phyloP scores from a whole-genome alignment of 768 basidiomycete species.

The Aureoboletus auriporus region DNA sequence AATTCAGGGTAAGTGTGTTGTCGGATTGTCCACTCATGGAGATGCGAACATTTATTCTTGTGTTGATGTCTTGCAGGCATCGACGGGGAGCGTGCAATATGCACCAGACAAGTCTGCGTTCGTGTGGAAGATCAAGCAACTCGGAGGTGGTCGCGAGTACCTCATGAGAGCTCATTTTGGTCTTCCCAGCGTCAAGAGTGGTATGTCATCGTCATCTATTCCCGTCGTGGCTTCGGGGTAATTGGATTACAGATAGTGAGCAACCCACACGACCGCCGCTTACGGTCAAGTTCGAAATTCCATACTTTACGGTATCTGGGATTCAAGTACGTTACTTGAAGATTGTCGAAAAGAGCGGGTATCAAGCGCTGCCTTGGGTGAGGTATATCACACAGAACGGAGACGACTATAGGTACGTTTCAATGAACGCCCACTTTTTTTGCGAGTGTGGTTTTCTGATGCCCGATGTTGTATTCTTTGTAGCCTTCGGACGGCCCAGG shows the following conservation, averaged over 20 bases:
- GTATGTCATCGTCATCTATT: slow-evolving; percentile 41
- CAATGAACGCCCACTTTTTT: background rate
- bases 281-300: slow-evolving; percentile 96
- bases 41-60: background rate
- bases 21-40: background rate
- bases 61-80: slow-evolving; percentile 53
- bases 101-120: slow-evolving; percentile 98
- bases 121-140: slow-evolving; percentile 99
- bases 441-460: background rate
- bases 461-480: background rate
- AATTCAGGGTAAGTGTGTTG: slow-evolving; percentile 69
- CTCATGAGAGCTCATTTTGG: slow-evolving; percentile 99
- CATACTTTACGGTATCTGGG: slow-evolving; percentile 96
- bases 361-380: slow-evolving; percentile 96
- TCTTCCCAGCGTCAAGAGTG: slow-evolving; percentile 86
- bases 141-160: slow-evolving; percentile 94
- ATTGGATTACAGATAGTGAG: slow-evolving; percentile 59
- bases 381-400: slow-evolving; percentile 91
- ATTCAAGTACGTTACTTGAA: slow-evolving; percentile 98
- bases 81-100: slow-evolving; percentile 94
- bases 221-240: background rate
- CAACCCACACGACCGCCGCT: slow-evolving; percentile 80
- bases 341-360: slow-evolving; percentile 98
- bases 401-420: slow-evolving; percentile 78
- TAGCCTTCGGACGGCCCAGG: slow-evolving; percentile 69